phyloP scores from a whole-genome alignment of 805 yeast species.

The Ogataea pignaliae region DNA sequence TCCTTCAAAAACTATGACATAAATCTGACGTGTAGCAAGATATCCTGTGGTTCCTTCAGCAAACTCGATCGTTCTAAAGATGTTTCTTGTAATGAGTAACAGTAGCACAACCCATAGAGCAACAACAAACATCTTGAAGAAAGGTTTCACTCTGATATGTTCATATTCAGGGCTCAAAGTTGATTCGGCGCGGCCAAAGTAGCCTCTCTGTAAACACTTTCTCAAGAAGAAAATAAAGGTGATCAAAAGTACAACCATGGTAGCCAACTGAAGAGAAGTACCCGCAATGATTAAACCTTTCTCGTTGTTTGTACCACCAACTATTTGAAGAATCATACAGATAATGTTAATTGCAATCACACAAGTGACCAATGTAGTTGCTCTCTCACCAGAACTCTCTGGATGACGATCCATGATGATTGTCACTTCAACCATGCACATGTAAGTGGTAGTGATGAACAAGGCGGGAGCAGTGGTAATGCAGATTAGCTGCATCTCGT shows the following conservation, averaged over 20 bases:
- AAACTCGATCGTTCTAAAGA: conserved; percentile 70
- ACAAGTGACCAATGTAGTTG: conserved; percentile 56
- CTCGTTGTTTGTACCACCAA: conserved; percentile 73
- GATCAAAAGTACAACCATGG: conserved; percentile 56
- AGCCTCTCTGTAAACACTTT: conserved; percentile 32
- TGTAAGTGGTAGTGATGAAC: conserved; percentile 78
- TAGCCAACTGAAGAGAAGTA: conserved; percentile 65
- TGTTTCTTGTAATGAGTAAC: conserved; percentile 59
- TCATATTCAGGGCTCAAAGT: conserved; percentile 34
- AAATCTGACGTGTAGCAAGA: conserved; percentile 55
- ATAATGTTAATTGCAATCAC: conserved; percentile 64
- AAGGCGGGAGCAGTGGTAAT: conserved; percentile 82
- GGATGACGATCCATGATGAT: conserved; percentile 57
- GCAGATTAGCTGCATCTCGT: conserved; percentile 59
- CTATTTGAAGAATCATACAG: conserved; percentile 63
- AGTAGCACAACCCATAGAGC: conserved; percentile 43
- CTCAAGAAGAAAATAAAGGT: conserved; percentile 45
- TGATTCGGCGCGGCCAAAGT: conserved; percentile 23
- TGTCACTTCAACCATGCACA: conserved; percentile 59
- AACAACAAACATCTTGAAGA: conserved; percentile 41
- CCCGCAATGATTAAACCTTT: conserved; percentile 74
- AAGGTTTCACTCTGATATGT: conserved; percentile 30
- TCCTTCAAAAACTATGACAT: conserved; percentile 57
- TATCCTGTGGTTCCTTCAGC: conserved; percentile 67
- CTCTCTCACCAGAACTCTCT: conserved; percentile 43